Conservation (phyloP, 208 protist genomes). For the Entamoeba histolytica region DNA sequence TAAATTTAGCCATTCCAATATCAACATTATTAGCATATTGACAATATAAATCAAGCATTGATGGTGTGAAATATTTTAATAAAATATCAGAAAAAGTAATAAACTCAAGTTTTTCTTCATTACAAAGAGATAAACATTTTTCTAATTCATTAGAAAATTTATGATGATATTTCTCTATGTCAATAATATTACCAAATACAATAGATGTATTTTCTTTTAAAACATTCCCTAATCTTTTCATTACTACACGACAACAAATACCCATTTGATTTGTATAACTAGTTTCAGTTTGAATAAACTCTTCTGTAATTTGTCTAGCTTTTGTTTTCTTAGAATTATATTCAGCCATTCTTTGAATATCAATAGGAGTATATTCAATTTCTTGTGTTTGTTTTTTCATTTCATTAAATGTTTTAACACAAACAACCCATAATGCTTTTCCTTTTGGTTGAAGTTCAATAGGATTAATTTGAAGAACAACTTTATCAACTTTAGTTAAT, state of each 20-base stretch:
- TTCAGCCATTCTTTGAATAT: neutral
- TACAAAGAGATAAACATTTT: neutral
- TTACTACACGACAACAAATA: neutral
- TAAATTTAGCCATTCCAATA: neutral
- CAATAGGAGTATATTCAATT: neutral
- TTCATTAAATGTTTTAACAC: neutral
- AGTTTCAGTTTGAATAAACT: neutral
- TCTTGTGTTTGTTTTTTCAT: neutral
- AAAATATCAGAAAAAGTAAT: neutral
- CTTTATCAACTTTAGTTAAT: neutral
- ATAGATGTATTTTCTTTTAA: neutral
- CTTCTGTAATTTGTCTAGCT: neutral
- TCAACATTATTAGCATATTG: neutral
- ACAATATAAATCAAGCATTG: neutral
- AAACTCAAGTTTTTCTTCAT: neutral
- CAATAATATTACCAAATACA: neutral
- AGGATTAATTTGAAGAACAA: neutral
- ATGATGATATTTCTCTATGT: neutral
- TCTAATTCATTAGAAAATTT: neutral
- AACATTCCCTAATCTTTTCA: neutral
- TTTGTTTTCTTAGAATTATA: neutral
- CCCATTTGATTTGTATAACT: neutral
- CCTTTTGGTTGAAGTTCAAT: neutral
- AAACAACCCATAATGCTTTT: neutral
- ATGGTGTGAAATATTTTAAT: neutral